phyloP scores from a whole-genome alignment of 805 yeast species.

The Ogataea nitratoaversa region DNA sequence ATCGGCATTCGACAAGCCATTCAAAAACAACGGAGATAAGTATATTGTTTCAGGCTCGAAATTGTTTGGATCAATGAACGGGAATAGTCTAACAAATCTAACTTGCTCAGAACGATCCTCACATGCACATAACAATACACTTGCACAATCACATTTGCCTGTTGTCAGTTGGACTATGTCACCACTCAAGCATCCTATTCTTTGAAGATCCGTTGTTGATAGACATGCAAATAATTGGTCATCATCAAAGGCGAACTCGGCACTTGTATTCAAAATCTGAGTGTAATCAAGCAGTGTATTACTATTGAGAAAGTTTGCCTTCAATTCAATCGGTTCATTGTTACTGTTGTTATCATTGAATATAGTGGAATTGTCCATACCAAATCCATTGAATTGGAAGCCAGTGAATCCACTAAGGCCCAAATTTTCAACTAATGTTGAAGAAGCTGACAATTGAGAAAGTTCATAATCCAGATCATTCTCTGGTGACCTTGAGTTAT shows the following conservation, averaged over 20 bases:
- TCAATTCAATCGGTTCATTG: conserved; percentile 9
- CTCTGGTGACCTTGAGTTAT: conserved; percentile 2
- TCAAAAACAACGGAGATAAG: conserved; percentile 58
- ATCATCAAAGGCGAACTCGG: conserved; percentile 36
- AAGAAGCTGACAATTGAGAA: conserved; percentile 8
- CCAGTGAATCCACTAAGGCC: conserved; percentile 1
- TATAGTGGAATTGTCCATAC: conserved; percentile 12
- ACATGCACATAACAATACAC: conserved; percentile 17
- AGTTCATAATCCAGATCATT: conserved; percentile 7
- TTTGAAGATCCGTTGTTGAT: conserved; percentile 46
- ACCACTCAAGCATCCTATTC: conserved; percentile 64
- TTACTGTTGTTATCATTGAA: conserved; percentile 2
- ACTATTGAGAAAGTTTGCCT: conserved; percentile 5
- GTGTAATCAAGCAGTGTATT: conserved; percentile 17
- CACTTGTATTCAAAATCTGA: conserved; percentile 8
- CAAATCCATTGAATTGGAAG: conserved; percentile 14
- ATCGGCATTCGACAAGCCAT: conserved; percentile 41
- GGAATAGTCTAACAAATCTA: conserved; percentile 40
- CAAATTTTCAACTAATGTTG: conserved; percentile 8
- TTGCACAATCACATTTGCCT: conserved; percentile 12
- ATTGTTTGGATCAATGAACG: conserved; percentile 62
- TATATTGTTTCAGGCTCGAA: conserved; percentile 39
- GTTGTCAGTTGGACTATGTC: conserved; percentile 45
- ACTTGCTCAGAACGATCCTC: conserved; percentile 5
- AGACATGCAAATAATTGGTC: conserved; percentile 42